These are phyloP conservation scores for Quercus cerris DNA, from an alignment of 306 rosid species.

Conservation along the genomic window DNA sequence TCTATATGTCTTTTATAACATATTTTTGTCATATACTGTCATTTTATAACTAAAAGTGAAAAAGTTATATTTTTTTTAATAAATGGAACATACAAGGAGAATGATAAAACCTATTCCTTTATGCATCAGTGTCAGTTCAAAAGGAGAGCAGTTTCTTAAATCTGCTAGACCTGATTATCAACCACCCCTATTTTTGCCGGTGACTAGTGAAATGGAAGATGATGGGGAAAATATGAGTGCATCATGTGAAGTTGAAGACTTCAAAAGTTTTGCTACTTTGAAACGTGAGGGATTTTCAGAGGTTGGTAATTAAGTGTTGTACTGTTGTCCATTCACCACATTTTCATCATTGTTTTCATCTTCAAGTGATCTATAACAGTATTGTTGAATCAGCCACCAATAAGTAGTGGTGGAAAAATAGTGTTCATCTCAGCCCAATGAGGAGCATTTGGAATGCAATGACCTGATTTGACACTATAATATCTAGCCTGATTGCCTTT, in stretches of 20 bases:
- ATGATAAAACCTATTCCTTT: constrained; percentile 13
- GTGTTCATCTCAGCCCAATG: not conserved
- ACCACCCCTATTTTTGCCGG: constrained; percentile 62
- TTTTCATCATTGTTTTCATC: not conserved
- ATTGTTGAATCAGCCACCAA: not conserved
- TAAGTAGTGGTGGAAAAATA: not conserved
- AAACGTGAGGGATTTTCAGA: constrained; percentile 60
- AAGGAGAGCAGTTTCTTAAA: constrained; percentile 64
- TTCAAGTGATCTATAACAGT: not conserved
- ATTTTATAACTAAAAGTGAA: not conserved
- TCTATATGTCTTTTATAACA: not conserved
- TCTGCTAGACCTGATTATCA: constrained; percentile 75
- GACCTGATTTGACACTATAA: not conserved
- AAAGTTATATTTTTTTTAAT: constrained; percentile 1
- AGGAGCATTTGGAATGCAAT: not conserved
- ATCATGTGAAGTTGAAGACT: constrained; percentile 38
- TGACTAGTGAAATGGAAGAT: constrained; percentile 66
- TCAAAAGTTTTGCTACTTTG: constrained; percentile 43
- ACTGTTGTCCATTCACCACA: constrained; percentile 14
- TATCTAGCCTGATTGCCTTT: not conserved
- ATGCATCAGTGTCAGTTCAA: constrained; percentile 57
- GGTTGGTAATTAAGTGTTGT: constrained; percentile 46
- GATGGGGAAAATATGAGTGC: constrained; percentile 44
- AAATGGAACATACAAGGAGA: constrained; percentile 7
- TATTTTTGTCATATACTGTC: not conserved